These are phyloP conservation scores for Cercophora sp. DNA, from an alignment of 495 filamentous ascomycete species.

Conservation along the genomic window DNA sequence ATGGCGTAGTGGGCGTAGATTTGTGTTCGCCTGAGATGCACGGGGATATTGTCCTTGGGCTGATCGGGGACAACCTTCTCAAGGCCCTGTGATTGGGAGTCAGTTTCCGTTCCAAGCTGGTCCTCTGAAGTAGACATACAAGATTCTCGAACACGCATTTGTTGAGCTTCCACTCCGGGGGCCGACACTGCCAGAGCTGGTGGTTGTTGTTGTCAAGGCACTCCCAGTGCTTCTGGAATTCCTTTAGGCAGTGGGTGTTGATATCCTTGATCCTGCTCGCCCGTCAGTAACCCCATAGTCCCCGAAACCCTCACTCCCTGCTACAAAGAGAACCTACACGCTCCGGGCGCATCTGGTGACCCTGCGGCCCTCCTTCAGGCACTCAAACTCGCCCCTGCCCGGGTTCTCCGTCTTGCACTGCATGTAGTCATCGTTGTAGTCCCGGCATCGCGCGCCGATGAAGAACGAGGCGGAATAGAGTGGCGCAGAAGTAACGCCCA, in stretches of 20 bases:
- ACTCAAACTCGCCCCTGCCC: conserved; percentile 87
- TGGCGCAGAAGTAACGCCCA: conserved; percentile 87
- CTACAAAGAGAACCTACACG: conserved; percentile 70
- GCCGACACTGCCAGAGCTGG: conserved; percentile 86
- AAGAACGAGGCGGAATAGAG: conserved; percentile 91
- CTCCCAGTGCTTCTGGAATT: conserved; percentile 91
- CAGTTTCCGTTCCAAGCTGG: too few relatives aligned
- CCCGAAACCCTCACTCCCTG: too few relatives aligned
- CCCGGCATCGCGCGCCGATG: conserved; percentile 89
- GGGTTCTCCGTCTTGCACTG: conserved; percentile 91
- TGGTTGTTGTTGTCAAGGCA: conserved; percentile 98
- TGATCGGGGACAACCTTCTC: conserved; percentile 87
- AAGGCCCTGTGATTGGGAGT: conserved; percentile 79
- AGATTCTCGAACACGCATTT: conserved; percentile 92
- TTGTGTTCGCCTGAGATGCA: conserved; percentile 77
- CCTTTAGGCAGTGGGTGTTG: conserved; percentile 85
- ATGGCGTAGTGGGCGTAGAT: conserved; percentile 61
- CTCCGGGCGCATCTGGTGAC: conserved; percentile 94
- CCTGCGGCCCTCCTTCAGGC: conserved; percentile 90
- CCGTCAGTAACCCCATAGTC: too few relatives aligned
- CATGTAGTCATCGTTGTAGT: conserved; percentile 99
- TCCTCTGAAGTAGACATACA: conserved; percentile 52
- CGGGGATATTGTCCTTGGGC: conserved; percentile 69
- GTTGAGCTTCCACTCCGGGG: conserved; percentile 75
- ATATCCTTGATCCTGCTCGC: conserved; percentile 79